phyloP scores from a whole-genome alignment of 306 rosid species.

The Vicia sativa region DNA sequence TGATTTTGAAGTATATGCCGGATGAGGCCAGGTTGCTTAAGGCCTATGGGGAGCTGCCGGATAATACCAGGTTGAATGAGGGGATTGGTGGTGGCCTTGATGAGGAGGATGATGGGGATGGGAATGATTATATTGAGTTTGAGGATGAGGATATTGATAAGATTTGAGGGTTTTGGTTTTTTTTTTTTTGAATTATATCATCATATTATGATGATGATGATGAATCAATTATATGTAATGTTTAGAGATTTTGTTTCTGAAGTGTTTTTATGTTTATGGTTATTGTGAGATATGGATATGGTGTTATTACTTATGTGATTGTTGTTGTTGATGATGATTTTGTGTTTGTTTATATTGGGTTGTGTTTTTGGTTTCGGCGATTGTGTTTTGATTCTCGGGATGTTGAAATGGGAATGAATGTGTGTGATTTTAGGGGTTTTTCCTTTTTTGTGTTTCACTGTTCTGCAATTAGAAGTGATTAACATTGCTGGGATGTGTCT shows the following conservation, averaged over 20 bases:
- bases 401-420: too few relatives aligned
- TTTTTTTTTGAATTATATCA: not conserved
- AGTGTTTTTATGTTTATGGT: not conserved
- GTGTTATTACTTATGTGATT: not conserved
- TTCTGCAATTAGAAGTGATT: not conserved
- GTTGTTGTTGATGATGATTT: not conserved
- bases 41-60: slow-evolving; percentile 2
- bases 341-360: not conserved
- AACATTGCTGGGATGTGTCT: not conserved
- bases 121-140: not conserved
- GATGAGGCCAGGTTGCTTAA: slow-evolving; percentile 10
- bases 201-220: not conserved
- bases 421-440: not conserved
- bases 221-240: not conserved
- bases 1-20: slow-evolving; percentile 9
- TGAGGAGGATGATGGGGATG: slow-evolving; percentile 13
- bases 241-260: not conserved
- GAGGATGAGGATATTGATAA: slow-evolving; percentile 29
- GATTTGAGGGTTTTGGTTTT: not conserved
- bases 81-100: slow-evolving; percentile 6
- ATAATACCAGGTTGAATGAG: not conserved
- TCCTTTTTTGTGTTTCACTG: not conserved
- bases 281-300: not conserved
- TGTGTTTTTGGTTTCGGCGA: not conserved
- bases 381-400: not conserved